A percentile compares a stretch with the other conserved stretches of the same genome.
Evolutionary conservation across 2,329 filamentous ascomycete species (phyloP).

Genomic region (Monosporascus sp.): DNA sequence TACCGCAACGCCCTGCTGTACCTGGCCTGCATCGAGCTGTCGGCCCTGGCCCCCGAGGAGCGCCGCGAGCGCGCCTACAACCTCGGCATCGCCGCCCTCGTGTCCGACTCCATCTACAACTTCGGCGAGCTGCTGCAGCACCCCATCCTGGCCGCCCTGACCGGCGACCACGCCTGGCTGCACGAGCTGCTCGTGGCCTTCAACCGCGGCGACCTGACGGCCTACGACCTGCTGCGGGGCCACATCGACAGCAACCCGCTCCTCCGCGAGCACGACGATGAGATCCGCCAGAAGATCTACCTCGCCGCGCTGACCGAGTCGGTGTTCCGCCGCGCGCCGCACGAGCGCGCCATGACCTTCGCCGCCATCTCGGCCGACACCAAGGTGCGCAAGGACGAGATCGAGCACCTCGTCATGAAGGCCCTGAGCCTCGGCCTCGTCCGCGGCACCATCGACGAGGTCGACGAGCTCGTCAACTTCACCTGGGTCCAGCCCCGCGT

Average conservation of each 20-base stretch:
- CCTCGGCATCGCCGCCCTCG: slow-evolving; percentile 83
- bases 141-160: slow-evolving; percentile 85
- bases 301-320: slow-evolving; percentile 93
- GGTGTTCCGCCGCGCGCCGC: slow-evolving; percentile 90
- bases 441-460: slow-evolving; percentile 91
- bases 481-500: slow-evolving; percentile 99
- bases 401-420: slow-evolving; percentile 99
- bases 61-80: slow-evolving; percentile 83
- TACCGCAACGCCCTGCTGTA: slow-evolving; percentile 98
- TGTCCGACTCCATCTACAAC: slow-evolving; percentile 97
- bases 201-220: slow-evolving; percentile 86
- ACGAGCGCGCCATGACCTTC: slow-evolving; percentile 94
- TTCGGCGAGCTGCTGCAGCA: slow-evolving; percentile 98
- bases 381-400: slow-evolving; percentile 84
- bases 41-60: slow-evolving; percentile 67
- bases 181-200: slow-evolving; percentile 95
- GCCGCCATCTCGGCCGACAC: slow-evolving; percentile 83
- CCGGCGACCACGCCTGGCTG: slow-evolving; percentile 77
- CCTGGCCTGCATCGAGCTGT: slow-evolving; percentile 88
- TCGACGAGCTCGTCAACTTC: slow-evolving; percentile 88
- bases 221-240: slow-evolving; percentile 76
- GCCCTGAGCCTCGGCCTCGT: slow-evolving; percentile 89
- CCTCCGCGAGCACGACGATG: slow-evolving; percentile 71
- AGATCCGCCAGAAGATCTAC: slow-evolving; percentile 96
- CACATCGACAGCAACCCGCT: slow-evolving; percentile 78